Base-by-base conservation (phyloP, 176 grass and related monocot genomes). In the Lolium perenne region DNA sequence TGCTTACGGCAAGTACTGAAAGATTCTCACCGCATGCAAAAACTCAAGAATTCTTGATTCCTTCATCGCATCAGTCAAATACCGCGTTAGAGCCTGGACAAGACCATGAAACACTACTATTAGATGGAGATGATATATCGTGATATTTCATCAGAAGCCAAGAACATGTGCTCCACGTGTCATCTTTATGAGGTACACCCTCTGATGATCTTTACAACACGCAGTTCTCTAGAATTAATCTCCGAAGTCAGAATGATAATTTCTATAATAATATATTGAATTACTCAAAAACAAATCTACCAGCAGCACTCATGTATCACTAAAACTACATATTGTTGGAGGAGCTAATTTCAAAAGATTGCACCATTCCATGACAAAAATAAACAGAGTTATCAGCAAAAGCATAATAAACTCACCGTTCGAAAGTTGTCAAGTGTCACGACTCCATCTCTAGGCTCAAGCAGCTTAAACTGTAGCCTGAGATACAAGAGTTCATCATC, bases 401-500 rank as follows among this genome's bases (percentile, higher is more conserved):
- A 74, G 57, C 51, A 86, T 53, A 74, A 74, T 45, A 68, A 71
- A 88, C 90, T 88, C 26, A 99, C 97, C 82, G 43, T 88, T 63
- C 89, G 87, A 77, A 99, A 99, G 82, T 94, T 96, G 84, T 99
- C 97, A 29, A 91, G 84, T 55, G 85, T 85, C 18, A 99, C 38
- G 2, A 76, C 91, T 10, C 94, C 97, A 93, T 96, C 93, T 90
- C 88, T 94, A 66, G 97, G 94, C 86, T 94, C 86, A 80, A 99
- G 91, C 18, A 91, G 87, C 51, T 93, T 91, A 79, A 99, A 99
- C 67, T 99, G 97, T 77, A 90, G 81, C 45, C 77, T 92, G 48
- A 96, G 82, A 91, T 99, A 99, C 84, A 96, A 86, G 45, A 99
- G 87, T 48, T 99, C 97, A 64, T 99, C 94, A 18, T 96, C 94